phyloP scores from a whole-genome alignment of 2,329 filamentous ascomycete genomes.

The Myriosclerotinia scirpicola region DNA sequence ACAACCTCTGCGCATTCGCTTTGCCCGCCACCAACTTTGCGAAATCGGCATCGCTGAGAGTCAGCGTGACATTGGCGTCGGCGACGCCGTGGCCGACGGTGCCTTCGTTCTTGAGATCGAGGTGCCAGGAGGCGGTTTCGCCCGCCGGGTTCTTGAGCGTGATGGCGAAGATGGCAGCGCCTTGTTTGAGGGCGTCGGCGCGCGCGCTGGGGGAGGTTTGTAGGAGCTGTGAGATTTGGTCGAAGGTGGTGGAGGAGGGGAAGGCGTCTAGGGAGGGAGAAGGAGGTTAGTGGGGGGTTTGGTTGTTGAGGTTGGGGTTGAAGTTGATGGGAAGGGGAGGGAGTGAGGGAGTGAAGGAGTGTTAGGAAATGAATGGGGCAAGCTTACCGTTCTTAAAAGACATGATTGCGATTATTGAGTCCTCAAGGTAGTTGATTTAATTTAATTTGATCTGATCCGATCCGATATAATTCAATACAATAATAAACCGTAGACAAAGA shows the following conservation, averaged over 20 bases:
- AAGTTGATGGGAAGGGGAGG: too few relatives aligned
- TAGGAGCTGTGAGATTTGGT: conserved; percentile 77
- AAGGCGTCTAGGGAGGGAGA: conserved; percentile 62
- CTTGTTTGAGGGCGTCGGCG: conserved; percentile 87
- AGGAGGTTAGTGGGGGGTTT: not conserved
- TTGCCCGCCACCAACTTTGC: conserved; percentile 78
- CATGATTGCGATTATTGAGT: conserved; percentile 1
- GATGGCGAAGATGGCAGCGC: conserved; percentile 85
- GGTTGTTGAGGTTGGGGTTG: too few relatives aligned
- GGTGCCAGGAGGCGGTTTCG: conserved; percentile 84
- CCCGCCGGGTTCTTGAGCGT: conserved; percentile 84
- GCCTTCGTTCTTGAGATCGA: conserved; percentile 97
- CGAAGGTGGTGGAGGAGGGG: conserved; percentile 88
- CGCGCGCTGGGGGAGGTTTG: conserved; percentile 68
- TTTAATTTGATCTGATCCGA: too few relatives aligned
- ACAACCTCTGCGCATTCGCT: conserved; percentile 86
- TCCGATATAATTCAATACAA: not conserved
- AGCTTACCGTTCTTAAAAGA: conserved; percentile 22
- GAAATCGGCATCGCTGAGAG: conserved; percentile 86
- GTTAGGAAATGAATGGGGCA: too few relatives aligned
- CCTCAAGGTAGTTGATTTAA: not conserved
- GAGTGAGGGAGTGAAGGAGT: too few relatives aligned
- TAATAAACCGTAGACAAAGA: too few relatives aligned
- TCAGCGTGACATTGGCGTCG: too few relatives aligned
- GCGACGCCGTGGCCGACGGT: too few relatives aligned